Evolutionary conservation across 495 filamentous ascomycete species (phyloP), one percentile per base, ranked within the genome.

Genomic region (Aspergillus mulundensis): DNA sequence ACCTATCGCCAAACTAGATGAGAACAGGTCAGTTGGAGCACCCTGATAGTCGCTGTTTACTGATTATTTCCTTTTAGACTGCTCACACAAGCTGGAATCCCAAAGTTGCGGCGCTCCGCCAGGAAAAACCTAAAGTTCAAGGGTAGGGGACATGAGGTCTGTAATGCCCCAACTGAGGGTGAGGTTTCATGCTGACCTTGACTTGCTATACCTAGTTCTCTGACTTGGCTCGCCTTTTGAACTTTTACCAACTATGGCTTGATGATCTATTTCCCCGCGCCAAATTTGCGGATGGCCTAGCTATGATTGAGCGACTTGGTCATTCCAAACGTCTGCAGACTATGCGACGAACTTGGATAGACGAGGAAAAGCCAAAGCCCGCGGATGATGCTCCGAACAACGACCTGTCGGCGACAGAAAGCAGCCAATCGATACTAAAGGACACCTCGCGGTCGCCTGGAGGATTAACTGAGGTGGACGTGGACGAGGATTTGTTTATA

Each of bases 181-280:
- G n/a, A n/a, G n/a, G n/a, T n/a, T n/a, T n/a, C n/a, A n/a, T n/a
- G n/a, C 16, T 25, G 18, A 52, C 30, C 18, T 20, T 21, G n/a
- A 24, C 19, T 10, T 28, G 19, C 21, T 28, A 16, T 11, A 36
- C 39, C 34, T 55, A 96, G 90, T 99, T 91, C 69, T 85, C 85
- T 25, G 94, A 99, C 67, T 80, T 90, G 2, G 80, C 87, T 2
- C 84, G 86, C 46, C 79, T 99, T 11, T 81, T 99, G 55, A 87
- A 87, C 40, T 87, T 91, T 65, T 99, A 97, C 67, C 94, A 97
- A 67, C 72, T 95, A 59, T 99, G 94, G 94, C 89, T 97, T 5
- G 94, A 99, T 67, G 90, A 96, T 56, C 77, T 99, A 21, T 99
- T 90, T 61, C 95, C 94, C 41, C 90, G 92, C 60, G 94, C 92